These are phyloP conservation scores for Agaricus bisporus DNA, from an alignment of 768 basidiomycete species.

Conservation along the genomic window DNA sequence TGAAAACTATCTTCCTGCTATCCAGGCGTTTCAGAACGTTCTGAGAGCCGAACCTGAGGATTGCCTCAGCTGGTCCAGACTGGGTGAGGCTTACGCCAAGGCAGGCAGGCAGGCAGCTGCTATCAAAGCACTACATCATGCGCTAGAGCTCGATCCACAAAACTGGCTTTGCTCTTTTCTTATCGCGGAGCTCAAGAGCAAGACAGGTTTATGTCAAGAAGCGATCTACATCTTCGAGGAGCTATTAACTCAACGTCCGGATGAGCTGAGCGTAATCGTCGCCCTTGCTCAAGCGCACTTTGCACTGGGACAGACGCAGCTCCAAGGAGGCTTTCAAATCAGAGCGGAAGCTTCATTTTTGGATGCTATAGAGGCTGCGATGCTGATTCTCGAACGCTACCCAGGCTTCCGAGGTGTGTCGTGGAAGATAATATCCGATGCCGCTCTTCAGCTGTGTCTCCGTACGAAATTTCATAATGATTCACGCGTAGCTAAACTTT, in stretches of 20 bases:
- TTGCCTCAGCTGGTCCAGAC: constrained; percentile 77
- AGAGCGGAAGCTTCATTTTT: constrained; percentile 73
- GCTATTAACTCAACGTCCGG: constrained; percentile 49
- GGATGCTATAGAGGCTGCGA: constrained; percentile 45
- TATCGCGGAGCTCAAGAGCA: constrained; percentile 78
- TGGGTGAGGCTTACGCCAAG: constrained; percentile 88
- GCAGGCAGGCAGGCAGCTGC: constrained; percentile 88
- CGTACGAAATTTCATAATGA: constrained; percentile 44
- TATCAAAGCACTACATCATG: constrained; percentile 76
- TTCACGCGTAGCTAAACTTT: constrained; percentile 28
- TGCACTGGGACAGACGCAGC: constrained; percentile 61
- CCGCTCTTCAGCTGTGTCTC: constrained; percentile 58
- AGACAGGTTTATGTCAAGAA: constrained; percentile 69
- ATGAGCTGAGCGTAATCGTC: constrained; percentile 67
- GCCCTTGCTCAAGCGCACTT: constrained; percentile 70
- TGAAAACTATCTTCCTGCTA: constrained; percentile 65
- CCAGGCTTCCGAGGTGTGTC: constrained; percentile 62
- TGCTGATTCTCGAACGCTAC: constrained; percentile 42
- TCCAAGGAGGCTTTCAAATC: constrained; percentile 61
- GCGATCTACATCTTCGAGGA: constrained; percentile 61
- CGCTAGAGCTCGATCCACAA: constrained; percentile 62
- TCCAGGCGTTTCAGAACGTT: constrained; percentile 81
- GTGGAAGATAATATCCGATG: constrained; percentile 86
- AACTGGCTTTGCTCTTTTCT: constrained; percentile 85
- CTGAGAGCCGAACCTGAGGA: constrained; percentile 76